Evolutionary conservation across 2,329 filamentous ascomycete species (phyloP).

Genomic region (Exophiala spinifera): DNA sequence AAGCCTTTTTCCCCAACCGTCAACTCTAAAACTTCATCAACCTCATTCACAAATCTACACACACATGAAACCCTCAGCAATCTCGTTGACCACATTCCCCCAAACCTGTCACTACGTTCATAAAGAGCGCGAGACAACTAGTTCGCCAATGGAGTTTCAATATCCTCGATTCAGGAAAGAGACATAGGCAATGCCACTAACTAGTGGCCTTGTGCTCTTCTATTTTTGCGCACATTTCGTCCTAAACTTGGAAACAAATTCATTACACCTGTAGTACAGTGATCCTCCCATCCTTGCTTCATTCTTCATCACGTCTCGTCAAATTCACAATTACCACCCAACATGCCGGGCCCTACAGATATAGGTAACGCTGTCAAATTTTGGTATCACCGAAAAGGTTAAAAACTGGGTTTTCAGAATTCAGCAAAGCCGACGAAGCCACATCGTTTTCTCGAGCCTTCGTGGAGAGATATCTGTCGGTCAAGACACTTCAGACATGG

Average conservation of each 20-base stretch:
- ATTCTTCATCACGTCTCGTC: not conserved
- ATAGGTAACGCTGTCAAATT: not conserved
- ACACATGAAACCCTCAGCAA: no score
- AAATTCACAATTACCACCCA: not conserved
- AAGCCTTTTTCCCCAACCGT: no score
- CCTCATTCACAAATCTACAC: no score
- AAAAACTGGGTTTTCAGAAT: no score
- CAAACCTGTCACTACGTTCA: no score
- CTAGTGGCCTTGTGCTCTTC: no score
- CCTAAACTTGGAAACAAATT: not conserved
- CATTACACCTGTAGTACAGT: constrained; percentile 1
- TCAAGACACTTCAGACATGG: not conserved
- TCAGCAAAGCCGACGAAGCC: no score
- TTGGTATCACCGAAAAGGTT: no score
- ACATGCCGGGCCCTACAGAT: not conserved
- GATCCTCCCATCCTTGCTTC: not conserved
- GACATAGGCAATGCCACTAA: not conserved
- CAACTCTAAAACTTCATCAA: no score
- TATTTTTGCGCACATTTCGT: not conserved
- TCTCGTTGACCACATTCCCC: no score
- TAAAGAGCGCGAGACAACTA: no score
- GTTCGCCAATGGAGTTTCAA: not conserved
- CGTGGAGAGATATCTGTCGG: not conserved
- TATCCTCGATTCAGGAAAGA: not conserved
- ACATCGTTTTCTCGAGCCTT: not conserved